phyloP scores from a whole-genome alignment of 2,329 filamentous ascomycete species.

The Cladophialophora carrionii region DNA sequence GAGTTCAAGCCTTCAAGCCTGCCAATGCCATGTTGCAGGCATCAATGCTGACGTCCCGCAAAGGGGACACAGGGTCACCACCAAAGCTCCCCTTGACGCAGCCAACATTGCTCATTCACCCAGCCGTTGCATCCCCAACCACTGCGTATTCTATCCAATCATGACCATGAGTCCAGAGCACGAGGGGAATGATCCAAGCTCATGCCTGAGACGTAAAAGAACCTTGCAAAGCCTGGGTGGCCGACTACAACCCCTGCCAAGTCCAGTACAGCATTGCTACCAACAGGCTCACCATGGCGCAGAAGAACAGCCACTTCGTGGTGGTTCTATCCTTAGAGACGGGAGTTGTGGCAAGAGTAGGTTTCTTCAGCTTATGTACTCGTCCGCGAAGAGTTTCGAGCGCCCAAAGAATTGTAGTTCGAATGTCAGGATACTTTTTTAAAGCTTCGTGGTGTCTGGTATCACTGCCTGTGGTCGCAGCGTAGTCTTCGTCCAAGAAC shows the following conservation, averaged over 20 bases:
- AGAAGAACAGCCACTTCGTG: background rate
- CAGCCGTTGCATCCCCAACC: background rate
- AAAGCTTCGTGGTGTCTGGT: background rate
- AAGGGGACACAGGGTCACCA: background rate
- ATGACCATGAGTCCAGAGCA: no score
- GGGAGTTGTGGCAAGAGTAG: background rate
- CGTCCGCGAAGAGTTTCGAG: background rate
- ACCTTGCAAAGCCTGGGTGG: background rate
- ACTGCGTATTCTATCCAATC: background rate
- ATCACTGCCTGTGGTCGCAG: background rate
- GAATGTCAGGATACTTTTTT: background rate
- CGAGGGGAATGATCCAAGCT: no score
- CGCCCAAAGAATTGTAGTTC: background rate
- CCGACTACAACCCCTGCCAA: background rate
- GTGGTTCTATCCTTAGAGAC: background rate
- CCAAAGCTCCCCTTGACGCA: background rate
- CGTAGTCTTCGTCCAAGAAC: background rate
- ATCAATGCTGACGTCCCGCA: background rate
- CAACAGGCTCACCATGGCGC: background rate
- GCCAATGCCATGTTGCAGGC: background rate
- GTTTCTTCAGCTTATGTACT: background rate
- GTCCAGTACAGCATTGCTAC: background rate
- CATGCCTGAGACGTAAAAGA: background rate
- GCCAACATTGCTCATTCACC: background rate
- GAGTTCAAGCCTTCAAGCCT: no score